Conservation (phyloP, 2,329 filamentous ascomycete species). For the Diatrype stigma region DNA sequence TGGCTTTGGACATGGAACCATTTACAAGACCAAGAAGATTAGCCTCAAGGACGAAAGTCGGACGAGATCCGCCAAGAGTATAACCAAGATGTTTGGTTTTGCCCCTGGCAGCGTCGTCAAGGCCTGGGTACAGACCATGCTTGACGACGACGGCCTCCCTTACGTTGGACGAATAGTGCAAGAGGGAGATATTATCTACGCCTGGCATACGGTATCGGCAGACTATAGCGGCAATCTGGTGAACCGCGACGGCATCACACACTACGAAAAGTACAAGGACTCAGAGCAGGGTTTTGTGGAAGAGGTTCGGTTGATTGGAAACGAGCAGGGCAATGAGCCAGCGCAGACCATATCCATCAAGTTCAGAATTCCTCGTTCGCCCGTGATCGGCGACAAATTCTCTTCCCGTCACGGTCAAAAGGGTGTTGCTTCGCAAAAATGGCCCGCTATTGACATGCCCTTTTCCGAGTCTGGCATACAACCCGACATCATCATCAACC, state of each 20-base stretch:
- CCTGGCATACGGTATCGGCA: conserved; percentile 81
- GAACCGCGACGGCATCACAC: conserved; percentile 81
- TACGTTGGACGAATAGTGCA: conserved; percentile 72
- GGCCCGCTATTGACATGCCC: conserved; percentile 90
- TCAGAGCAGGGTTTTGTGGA: conserved; percentile 83
- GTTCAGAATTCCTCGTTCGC: conserved; percentile 82
- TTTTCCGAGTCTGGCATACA: conserved; percentile 96
- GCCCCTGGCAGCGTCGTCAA: conserved; percentile 72
- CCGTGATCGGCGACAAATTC: conserved; percentile 97
- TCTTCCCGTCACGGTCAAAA: conserved; percentile 98
- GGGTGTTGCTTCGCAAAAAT: conserved; percentile 93
- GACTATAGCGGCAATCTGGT: conserved; percentile 74
- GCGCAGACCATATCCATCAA: conserved; percentile 89
- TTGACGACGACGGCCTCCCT: conserved; percentile 87
- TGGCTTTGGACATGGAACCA: conserved; percentile 90
- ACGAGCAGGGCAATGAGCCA: conserved; percentile 76
- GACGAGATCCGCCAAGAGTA: conserved; percentile 60
- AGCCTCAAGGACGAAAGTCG: conserved; percentile 76
- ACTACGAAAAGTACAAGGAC: conserved; percentile 94
- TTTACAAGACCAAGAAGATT: conserved; percentile 96
- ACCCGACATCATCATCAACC: conserved; percentile 98
- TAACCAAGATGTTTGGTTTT: conserved; percentile 86
- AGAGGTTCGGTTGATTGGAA: conserved; percentile 85
- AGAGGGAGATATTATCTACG: conserved; percentile 80
- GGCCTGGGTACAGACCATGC: conserved; percentile 62